Conservation (phyloP, 768 basidiomycete genomes). For the Boletus sensibilis region DNA sequence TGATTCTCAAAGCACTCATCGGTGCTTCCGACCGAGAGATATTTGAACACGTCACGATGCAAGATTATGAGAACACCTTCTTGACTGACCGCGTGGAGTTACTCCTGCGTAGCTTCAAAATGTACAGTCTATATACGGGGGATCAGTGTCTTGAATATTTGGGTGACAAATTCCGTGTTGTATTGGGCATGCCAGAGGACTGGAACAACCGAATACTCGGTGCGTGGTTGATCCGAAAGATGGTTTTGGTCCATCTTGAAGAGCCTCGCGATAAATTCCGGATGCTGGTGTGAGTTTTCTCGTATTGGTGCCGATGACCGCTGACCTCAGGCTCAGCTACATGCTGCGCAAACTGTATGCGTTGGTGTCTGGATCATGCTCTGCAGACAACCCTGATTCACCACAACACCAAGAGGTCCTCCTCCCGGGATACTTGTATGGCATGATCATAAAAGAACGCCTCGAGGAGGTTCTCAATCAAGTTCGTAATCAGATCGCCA, state of each 20-base stretch:
- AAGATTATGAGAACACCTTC: slow-evolving; percentile 96
- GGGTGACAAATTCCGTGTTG: slow-evolving; percentile 94
- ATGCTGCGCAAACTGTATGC: slow-evolving; percentile 97
- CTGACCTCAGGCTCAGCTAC: slow-evolving; percentile 55
- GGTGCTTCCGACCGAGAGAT: slow-evolving; percentile 93
- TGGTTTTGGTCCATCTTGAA: slow-evolving; percentile 88
- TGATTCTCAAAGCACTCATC: slow-evolving; percentile 90
- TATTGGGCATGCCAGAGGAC: slow-evolving; percentile 88
- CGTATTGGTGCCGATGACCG: background rate
- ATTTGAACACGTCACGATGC: slow-evolving; percentile 94
- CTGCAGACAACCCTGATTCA: slow-evolving; percentile 96
- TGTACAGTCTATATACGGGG: slow-evolving; percentile 82
- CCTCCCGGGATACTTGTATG: slow-evolving; percentile 87
- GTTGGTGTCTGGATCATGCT: slow-evolving; percentile 85
- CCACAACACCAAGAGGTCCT: slow-evolving; percentile 98
- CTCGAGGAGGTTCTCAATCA: slow-evolving; percentile 84
- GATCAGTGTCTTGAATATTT: slow-evolving; percentile 92
- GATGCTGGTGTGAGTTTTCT: slow-evolving; percentile 70
- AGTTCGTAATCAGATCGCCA: slow-evolving; percentile 64
- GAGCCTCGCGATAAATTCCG: slow-evolving; percentile 91
- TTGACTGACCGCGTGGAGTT: slow-evolving; percentile 96
- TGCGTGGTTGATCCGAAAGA: slow-evolving; percentile 74
- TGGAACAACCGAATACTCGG: slow-evolving; percentile 85
- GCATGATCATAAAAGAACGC: slow-evolving; percentile 97
- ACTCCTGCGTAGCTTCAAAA: slow-evolving; percentile 91